Evolutionary conservation across 2,329 filamentous ascomycete genomes (phyloP).

Genomic region (Colletotrichum euphorbiae): DNA sequence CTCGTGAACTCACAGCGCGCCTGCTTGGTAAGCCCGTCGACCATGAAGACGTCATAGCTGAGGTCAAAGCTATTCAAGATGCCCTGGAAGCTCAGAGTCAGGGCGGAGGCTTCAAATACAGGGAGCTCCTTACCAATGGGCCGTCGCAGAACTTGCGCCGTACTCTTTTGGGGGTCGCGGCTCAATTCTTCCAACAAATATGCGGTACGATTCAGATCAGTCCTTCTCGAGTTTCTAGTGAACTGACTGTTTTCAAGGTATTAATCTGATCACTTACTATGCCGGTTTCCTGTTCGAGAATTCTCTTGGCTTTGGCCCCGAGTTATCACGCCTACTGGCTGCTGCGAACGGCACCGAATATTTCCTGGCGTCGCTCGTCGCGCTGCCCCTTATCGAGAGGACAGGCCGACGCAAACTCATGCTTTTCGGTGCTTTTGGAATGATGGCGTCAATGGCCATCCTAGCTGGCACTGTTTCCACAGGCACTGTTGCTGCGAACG

Average conservation of each 20-base stretch:
- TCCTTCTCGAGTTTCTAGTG: neutral
- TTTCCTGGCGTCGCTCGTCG: slow-evolving; percentile 53
- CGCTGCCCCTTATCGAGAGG: slow-evolving; percentile 58
- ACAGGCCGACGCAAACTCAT: slow-evolving; percentile 72
- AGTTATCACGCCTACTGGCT: slow-evolving; percentile 64
- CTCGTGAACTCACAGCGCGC: slow-evolving; percentile 43
- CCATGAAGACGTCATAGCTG: slow-evolving; percentile 43
- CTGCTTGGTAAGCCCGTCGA: slow-evolving; percentile 44
- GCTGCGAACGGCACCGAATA: slow-evolving; percentile 63
- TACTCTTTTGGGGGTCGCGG: slow-evolving; percentile 57
- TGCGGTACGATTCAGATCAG: neutral
- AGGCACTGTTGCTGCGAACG: slow-evolving; percentile 46
- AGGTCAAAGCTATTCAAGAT: slow-evolving; percentile 41
- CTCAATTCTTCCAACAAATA: slow-evolving; percentile 46
- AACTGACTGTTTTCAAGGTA: slow-evolving; percentile 12
- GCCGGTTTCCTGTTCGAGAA: slow-evolving; percentile 51
- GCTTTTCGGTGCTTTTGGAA: slow-evolving; percentile 71
- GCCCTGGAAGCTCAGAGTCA: slow-evolving; percentile 45
- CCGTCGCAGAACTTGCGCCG: slow-evolving; percentile 75
- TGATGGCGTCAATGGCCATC: slow-evolving; percentile 71
- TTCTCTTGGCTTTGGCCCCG: slow-evolving; percentile 57
- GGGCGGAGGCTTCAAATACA: slow-evolving; percentile 42
- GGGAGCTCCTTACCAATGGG: slow-evolving; percentile 61
- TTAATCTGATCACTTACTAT: slow-evolving; percentile 53
- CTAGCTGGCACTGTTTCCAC: slow-evolving; percentile 50